Evolutionary conservation across 805 yeast species (phyloP).

Genomic region (Nakazawaea sp.): DNA sequence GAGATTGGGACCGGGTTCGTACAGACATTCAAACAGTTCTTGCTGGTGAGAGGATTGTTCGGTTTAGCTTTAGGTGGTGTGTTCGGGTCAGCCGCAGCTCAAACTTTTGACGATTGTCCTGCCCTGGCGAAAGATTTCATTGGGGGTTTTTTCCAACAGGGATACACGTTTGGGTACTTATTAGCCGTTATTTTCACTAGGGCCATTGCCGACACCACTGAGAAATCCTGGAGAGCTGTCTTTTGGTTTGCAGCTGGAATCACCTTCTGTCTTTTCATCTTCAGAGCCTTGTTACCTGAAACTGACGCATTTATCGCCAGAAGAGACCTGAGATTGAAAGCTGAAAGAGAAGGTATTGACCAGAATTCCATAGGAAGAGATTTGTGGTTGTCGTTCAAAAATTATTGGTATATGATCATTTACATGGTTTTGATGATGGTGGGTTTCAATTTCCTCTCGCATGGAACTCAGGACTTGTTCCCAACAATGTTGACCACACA

Average conservation of each 20-base stretch:
- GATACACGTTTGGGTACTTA: slow-evolving; percentile 62
- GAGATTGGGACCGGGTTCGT: slow-evolving; percentile 66
- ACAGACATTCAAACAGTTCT: slow-evolving; percentile 48
- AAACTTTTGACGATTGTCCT: slow-evolving; percentile 64
- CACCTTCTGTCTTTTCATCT: slow-evolving; percentile 47
- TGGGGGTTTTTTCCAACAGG: slow-evolving; percentile 52
- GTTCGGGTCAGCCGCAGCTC: slow-evolving; percentile 59
- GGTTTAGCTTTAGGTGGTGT: slow-evolving; percentile 72
- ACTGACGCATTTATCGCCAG: slow-evolving; percentile 38
- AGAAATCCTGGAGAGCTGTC: slow-evolving; percentile 49
- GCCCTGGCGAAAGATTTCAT: slow-evolving; percentile 50
- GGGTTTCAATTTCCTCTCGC: slow-evolving; percentile 56
- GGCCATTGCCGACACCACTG: slow-evolving; percentile 33
- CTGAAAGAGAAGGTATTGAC: slow-evolving; percentile 22
- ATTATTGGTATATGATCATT: slow-evolving; percentile 52
- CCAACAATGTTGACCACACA: slow-evolving; percentile 47
- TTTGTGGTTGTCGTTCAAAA: slow-evolving; percentile 27
- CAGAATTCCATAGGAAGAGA: slow-evolving; percentile 25
- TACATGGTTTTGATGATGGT: slow-evolving; percentile 55
- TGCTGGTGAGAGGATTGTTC: slow-evolving; percentile 56
- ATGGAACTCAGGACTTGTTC: slow-evolving; percentile 58
- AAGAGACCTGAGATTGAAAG: slow-evolving; percentile 26
- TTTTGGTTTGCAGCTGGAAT: slow-evolving; percentile 68
- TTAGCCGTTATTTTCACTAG: slow-evolving; percentile 59
- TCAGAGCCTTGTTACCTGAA: slow-evolving; percentile 55